Base-by-base conservation (phyloP, 805 yeast genomes). In the Barnettozyma vustinii region DNA sequence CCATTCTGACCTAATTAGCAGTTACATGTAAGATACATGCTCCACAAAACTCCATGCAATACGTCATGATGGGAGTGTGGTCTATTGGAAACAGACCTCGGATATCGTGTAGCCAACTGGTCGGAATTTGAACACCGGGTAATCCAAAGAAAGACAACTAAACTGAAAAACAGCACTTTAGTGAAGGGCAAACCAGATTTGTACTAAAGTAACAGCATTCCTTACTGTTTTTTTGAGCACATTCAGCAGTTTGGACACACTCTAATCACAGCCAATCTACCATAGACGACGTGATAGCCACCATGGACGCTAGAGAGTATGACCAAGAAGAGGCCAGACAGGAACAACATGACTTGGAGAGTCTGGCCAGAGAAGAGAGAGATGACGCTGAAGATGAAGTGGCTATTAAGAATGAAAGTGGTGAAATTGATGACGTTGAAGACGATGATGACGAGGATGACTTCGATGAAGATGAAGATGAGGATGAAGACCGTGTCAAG, bases 401-500 rank as follows among this genome's bases (percentile, higher is more conserved):
- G 12, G 49, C 44, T n/a, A 10, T 44, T 5, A 42, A 46, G 20
- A 44, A 44, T 25, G 49, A 46, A 26, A 40, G 45, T 42, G 44
- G 43, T 10, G 52, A 42, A 19, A 48, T 61, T 3, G 72, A 69
- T 7, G 69, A 63, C 4, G 64, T 56, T 7, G 68, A 59, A 1
- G 62, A 57, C 9, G 63, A 56, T 2, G 64, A 61, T 0, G 66
- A 63, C 1, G 75, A 69, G 0, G 74, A 69, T 3, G 76, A 69
- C 2, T 72, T 67, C 0, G 75, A 73, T 1, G 74, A 70, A 0
- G 76, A 72, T 0, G 77, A 72, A 1, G 79, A 76, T 0, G 80
- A 74, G 0, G 79, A 75, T 0, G 81, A 70, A 5, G 77, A 72
- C 6, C 67, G 69, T n/a, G 74, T 73, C 5, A 72, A 75, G 57